phyloP scores from a whole-genome alignment of 768 basidiomycete species.

The Ramaria sp. region DNA sequence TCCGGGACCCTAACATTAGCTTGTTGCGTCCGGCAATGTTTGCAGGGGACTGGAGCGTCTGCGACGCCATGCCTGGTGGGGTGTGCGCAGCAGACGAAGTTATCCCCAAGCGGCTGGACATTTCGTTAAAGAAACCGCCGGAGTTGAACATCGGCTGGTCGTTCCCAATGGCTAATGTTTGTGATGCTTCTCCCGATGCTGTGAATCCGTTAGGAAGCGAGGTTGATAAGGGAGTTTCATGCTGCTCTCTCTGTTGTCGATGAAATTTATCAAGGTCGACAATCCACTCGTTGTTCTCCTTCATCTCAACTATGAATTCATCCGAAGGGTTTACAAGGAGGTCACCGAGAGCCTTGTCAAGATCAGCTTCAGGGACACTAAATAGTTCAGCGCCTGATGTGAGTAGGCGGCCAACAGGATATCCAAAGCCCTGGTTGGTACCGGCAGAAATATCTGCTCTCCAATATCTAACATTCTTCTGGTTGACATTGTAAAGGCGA shows the following conservation, averaged over 20 bases:
- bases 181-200: not conserved
- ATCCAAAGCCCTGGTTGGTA: slow-evolving; percentile 7
- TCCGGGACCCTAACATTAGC: slow-evolving; percentile 7
- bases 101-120: slow-evolving; percentile 6
- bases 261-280: slow-evolving; percentile 23
- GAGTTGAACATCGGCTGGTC: not conserved
- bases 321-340: slow-evolving; percentile 27
- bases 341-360: slow-evolving; percentile 11
- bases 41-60: not conserved
- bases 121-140: slow-evolving; percentile 7
- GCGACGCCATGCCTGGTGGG: not conserved
- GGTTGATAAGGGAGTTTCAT: not conserved
- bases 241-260: not conserved
- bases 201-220: not conserved
- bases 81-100: not conserved
- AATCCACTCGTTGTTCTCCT: slow-evolving; percentile 47
- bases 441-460: slow-evolving; percentile 10
- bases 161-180: not conserved
- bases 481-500: not conserved
- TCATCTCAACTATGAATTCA: slow-evolving; percentile 77
- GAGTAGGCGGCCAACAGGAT: slow-evolving; percentile 9
- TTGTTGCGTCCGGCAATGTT: not conserved
- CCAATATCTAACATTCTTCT: slow-evolving; percentile 13
- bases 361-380: slow-evolving; percentile 31
- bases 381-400: slow-evolving; percentile 24